Evolutionary conservation across 2,329 filamentous ascomycete genomes (phyloP).

Genomic region (Fusarium palustre): DNA sequence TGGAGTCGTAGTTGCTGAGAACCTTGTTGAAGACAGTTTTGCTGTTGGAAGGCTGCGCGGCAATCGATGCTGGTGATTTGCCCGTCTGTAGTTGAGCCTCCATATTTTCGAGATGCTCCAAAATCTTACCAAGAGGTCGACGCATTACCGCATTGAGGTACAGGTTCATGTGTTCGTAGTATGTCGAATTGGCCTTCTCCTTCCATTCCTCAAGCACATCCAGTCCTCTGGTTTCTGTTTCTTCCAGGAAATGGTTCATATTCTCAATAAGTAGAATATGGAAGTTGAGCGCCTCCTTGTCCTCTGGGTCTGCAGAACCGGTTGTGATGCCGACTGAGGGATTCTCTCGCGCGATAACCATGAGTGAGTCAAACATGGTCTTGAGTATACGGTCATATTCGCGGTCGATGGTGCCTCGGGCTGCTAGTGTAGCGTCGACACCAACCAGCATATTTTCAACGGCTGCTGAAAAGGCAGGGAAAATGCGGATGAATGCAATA

Average conservation of each 20-base stretch:
- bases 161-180: conserved; percentile 85
- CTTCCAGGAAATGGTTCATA: conserved; percentile 97
- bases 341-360: conserved; percentile 86
- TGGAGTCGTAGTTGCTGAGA: conserved; percentile 80
- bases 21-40: conserved; percentile 88
- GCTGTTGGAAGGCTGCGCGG: conserved; percentile 84
- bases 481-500: conserved; percentile 93
- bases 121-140: conserved; percentile 86
- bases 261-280: conserved; percentile 98
- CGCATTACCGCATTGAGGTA: conserved; percentile 92
- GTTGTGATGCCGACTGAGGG: conserved; percentile 60
- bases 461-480: conserved; percentile 84
- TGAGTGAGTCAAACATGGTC: conserved; percentile 96
- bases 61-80: conserved; percentile 72
- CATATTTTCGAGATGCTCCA: conserved; percentile 92
- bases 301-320: conserved; percentile 73
- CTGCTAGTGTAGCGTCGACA: conserved; percentile 66
- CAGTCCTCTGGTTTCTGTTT: conserved; percentile 81
- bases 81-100: conserved; percentile 76
- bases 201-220: conserved; percentile 86
- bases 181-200: conserved; percentile 79
- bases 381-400: conserved; percentile 91
- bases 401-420: conserved; percentile 83
- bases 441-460: conserved; percentile 85
- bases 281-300: conserved; percentile 97